These are phyloP conservation scores for Colletotrichum neosansevieriae DNA, from an alignment of 2,329 filamentous ascomycete genomes.

Conservation along the genomic window DNA sequence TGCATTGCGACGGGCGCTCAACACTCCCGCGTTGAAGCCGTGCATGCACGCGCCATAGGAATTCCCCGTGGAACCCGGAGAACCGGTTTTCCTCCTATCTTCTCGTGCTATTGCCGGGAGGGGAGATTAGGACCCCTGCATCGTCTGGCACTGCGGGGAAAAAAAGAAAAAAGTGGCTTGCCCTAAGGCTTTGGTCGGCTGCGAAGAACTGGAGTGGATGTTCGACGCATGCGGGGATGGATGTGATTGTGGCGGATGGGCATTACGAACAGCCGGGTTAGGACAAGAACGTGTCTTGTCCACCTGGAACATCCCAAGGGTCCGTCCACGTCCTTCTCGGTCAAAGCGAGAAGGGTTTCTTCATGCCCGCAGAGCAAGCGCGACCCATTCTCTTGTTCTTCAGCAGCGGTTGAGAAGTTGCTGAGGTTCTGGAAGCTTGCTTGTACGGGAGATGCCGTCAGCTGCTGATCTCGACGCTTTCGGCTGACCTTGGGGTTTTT, in stretches of 20 bases:
- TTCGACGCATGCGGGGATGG: slow-evolving; percentile 20
- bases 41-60: neutral
- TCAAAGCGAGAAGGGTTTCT: neutral
- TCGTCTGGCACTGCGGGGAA: neutral
- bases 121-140: slow-evolving; percentile 1
- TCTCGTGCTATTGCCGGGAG: neutral
- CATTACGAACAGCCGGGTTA: slow-evolving; percentile 4
- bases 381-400: slow-evolving; percentile 19
- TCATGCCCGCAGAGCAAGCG: neutral
- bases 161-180: slow-evolving; percentile 16
- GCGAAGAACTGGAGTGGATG: neutral
- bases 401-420: neutral
- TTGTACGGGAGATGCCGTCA: neutral
- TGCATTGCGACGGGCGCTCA: neutral
- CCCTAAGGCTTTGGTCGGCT: slow-evolving; percentile 12
- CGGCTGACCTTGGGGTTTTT: neutral
- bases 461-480: slow-evolving; percentile 27
- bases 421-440: slow-evolving; percentile 25
- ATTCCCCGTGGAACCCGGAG: slow-evolving; percentile 6
- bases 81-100: neutral
- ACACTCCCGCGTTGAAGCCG: neutral
- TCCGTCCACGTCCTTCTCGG: neutral
- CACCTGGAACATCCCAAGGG: neutral
- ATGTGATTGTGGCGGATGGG: slow-evolving; percentile 10
- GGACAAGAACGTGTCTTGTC: slow-evolving; percentile 1